These are phyloP conservation scores for Diplodia seriata DNA, from an alignment of 2,329 filamentous ascomycete species.

Conservation along the genomic window DNA sequence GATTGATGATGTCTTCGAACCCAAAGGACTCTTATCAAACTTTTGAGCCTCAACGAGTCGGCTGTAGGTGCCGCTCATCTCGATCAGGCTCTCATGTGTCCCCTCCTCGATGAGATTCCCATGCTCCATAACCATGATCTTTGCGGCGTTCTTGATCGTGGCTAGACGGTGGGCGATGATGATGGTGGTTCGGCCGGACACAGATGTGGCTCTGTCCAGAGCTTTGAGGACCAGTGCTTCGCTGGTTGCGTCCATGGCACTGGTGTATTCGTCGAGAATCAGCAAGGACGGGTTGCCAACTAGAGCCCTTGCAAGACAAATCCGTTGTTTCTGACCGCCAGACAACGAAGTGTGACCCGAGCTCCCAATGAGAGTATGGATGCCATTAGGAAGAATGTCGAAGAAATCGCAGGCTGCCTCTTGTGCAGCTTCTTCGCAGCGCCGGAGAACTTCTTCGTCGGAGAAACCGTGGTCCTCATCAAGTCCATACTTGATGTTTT, in stretches of 20 bases:
- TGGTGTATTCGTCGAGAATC: slow-evolving; percentile 48
- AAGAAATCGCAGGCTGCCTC: slow-evolving; percentile 68
- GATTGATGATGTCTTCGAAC: slow-evolving; percentile 30
- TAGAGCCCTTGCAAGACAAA: slow-evolving; percentile 47
- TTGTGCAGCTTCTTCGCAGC: slow-evolving; percentile 64
- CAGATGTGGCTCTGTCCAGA: slow-evolving; percentile 43
- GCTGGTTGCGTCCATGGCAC: slow-evolving; percentile 44
- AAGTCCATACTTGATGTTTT: slow-evolving; percentile 47
- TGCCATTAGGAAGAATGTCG: slow-evolving; percentile 44
- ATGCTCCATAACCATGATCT: slow-evolving; percentile 48
- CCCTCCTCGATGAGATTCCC: slow-evolving; percentile 44
- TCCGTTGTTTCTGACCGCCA: slow-evolving; percentile 49
- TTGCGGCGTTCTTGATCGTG: slow-evolving; percentile 47
- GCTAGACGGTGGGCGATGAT: slow-evolving; percentile 48
- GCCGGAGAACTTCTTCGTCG: slow-evolving; percentile 60
- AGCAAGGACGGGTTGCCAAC: slow-evolving; percentile 45
- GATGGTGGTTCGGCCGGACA: slow-evolving; percentile 44
- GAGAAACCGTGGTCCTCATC: slow-evolving; percentile 54
- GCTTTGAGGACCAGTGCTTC: slow-evolving; percentile 46
- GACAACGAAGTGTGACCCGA: slow-evolving; percentile 55
- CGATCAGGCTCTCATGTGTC: slow-evolving; percentile 41
- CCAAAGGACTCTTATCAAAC: slow-evolving; percentile 42
- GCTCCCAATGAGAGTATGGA: slow-evolving; percentile 44
- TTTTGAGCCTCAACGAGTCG: slow-evolving; percentile 46
- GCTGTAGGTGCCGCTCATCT: slow-evolving; percentile 42